Evolutionary conservation across 192 early-diverging fungal genomes (phyloP).

Genomic region (Rhizophagus clarus): DNA sequence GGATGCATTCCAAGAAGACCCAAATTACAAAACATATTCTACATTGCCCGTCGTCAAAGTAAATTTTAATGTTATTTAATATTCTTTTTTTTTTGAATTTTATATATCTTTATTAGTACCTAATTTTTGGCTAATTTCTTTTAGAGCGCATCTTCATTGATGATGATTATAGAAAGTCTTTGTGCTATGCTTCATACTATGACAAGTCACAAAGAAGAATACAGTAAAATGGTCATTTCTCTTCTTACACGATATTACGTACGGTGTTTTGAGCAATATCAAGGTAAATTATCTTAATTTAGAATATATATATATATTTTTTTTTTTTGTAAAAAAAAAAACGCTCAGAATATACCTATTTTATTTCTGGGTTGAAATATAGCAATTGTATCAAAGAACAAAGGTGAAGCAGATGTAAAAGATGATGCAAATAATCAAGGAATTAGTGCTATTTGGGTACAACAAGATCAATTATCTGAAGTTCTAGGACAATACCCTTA

Average conservation of each 20-base stretch:
- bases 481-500: constrained; percentile 47
- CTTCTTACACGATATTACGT: constrained; percentile 69
- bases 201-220: constrained; percentile 72
- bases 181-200: constrained; percentile 62
- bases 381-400: constrained; percentile 32
- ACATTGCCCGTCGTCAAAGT: constrained; percentile 74
- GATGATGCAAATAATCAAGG: constrained; percentile 36
- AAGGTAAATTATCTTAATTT: constrained; percentile 34
- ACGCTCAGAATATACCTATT: too few species aligned
- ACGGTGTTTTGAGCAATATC: constrained; percentile 62
- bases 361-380: not conserved
- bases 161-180: constrained; percentile 64
- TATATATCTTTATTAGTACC: not conserved
- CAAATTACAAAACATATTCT: constrained; percentile 53
- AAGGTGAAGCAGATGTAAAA: not conserved
- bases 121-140: not conserved
- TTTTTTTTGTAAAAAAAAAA: too few species aligned
- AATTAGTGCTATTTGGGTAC: constrained; percentile 49
- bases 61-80: not conserved
- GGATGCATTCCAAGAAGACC: constrained; percentile 54
- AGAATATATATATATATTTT: too few species aligned
- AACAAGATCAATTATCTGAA: constrained; percentile 46
- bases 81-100: not conserved
- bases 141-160: constrained; percentile 64
- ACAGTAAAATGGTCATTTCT: constrained; percentile 68